Conservation (phyloP, 2,329 filamentous ascomycete genomes). For the Venturia carpophila region DNA sequence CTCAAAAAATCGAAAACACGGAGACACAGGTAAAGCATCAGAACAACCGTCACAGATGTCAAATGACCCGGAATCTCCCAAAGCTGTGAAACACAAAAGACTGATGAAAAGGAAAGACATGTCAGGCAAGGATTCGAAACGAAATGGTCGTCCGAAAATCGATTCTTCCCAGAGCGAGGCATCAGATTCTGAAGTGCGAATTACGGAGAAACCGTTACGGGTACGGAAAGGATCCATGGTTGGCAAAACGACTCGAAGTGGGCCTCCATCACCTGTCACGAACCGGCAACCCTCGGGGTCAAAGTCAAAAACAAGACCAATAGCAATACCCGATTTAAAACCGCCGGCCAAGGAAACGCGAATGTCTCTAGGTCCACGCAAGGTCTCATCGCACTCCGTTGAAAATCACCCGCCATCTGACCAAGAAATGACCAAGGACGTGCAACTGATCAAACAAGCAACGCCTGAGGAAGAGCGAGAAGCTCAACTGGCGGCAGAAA, state of each 20-base stretch:
- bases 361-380: background rate
- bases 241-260: conserved; percentile 7
- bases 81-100: conserved; percentile 12
- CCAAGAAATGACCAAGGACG: background rate
- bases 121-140: conserved; percentile 15
- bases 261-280: conserved; percentile 10
- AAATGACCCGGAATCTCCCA: conserved; percentile 5
- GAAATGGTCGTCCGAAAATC: conserved; percentile 8
- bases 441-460: conserved; percentile 2
- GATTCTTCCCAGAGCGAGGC: conserved; percentile 17
- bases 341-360: conserved; percentile 4
- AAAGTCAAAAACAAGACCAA: background rate
- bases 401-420: conserved; percentile 11
- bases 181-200: conserved; percentile 11
- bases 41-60: background rate
- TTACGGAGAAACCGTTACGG: conserved; percentile 14
- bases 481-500: conserved; percentile 3
- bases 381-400: background rate
- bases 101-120: conserved; percentile 11
- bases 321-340: background rate
- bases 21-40: background rate
- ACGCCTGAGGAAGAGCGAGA: conserved; percentile 16
- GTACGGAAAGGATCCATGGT: conserved; percentile 8
- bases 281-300: background rate
- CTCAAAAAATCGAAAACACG: conserved; percentile 11